phyloP scores from a whole-genome alignment of 1,284 basidiomycete species.

The Xerocomus subilludens region DNA sequence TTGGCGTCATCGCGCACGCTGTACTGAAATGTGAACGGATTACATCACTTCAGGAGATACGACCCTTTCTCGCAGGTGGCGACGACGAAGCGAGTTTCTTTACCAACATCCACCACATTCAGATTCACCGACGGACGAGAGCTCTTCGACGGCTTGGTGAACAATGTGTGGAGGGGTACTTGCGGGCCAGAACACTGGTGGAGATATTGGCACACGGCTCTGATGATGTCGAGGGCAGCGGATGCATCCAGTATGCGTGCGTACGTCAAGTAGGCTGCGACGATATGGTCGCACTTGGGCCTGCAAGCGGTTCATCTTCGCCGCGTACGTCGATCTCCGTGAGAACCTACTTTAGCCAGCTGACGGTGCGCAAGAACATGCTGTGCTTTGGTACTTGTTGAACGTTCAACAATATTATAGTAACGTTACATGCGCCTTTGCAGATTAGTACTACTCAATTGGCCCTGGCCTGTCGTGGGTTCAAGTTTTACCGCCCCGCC shows the following conservation, averaged over 20 bases:
- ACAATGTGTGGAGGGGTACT: constrained; percentile 73
- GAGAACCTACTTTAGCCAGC: constrained; percentile 81
- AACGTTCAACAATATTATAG: no score
- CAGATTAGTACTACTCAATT: no score
- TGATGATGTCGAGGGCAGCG: constrained; percentile 76
- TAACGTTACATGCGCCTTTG: no score
- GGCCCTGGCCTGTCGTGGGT: no score
- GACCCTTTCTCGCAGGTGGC: constrained; percentile 83
- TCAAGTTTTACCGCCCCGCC: no score
- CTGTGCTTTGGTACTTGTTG: no score
- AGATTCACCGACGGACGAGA: constrained; percentile 89
- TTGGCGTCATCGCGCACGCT: constrained; percentile 83
- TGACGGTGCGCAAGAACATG: constrained; percentile 90
- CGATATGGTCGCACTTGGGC: constrained; percentile 83
- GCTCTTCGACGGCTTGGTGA: constrained; percentile 90
- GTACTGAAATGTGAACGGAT: constrained; percentile 76
- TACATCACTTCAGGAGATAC: constrained; percentile 79
- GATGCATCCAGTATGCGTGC: constrained; percentile 70
- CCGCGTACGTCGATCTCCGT: background rate
- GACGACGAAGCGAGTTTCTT: constrained; percentile 98
- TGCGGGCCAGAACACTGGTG: constrained; percentile 79
- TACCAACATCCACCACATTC: constrained; percentile 95
- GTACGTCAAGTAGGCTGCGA: constrained; percentile 88
- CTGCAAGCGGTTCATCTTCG: constrained; percentile 53
- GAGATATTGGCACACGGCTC: constrained; percentile 82